A percentile compares a stretch with the other conserved stretches of the same genome.
Evolutionary conservation across 805 yeast species (phyloP).

Genomic region (Lipomyces sp.): DNA sequence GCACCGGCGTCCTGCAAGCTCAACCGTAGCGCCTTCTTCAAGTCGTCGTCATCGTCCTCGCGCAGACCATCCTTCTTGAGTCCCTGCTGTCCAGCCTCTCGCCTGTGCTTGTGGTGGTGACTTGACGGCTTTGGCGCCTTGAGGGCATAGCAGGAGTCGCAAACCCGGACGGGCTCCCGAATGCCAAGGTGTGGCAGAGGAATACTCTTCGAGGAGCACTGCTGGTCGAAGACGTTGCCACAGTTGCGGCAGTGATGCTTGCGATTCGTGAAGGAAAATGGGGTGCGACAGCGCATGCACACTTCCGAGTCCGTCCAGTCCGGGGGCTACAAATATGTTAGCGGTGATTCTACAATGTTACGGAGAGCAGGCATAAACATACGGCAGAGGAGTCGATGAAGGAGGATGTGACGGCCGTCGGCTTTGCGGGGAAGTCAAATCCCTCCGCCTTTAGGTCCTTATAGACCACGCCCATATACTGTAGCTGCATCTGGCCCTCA

Average conservation of each 20-base stretch:
- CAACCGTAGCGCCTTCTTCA: constrained; percentile 71
- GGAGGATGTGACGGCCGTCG: constrained; percentile 29
- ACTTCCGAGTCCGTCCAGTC: constrained; percentile 96
- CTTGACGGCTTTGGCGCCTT: constrained; percentile 37
- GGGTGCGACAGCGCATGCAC: constrained; percentile 86
- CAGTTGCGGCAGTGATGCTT: constrained; percentile 97
- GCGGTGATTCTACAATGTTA: neutral
- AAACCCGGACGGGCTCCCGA: constrained; percentile 83
- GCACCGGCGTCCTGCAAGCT: constrained; percentile 62
- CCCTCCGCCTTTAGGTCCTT: constrained; percentile 57
- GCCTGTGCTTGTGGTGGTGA: constrained; percentile 29
- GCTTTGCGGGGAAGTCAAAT: constrained; percentile 37
- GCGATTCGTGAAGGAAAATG: constrained; percentile 77
- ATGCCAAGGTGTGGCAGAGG: constrained; percentile 84
- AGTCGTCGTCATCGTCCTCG: constrained; percentile 66
- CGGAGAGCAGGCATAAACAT: neutral
- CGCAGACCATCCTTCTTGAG: constrained; percentile 28
- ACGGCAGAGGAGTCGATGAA: constrained; percentile 76
- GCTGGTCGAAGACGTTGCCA: constrained; percentile 89
- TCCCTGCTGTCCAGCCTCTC: constrained; percentile 26
- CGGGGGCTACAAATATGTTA: constrained; percentile 54
- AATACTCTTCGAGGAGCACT: constrained; percentile 70
- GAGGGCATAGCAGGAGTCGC: constrained; percentile 81
- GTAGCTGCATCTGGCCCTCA: constrained; percentile 60
- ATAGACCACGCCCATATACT: constrained; percentile 62